A percentile compares a stretch with the other conserved stretches of the same genome.
Conservation (phyloP, 306 rosid species). For the Vigna mungo region DNA sequence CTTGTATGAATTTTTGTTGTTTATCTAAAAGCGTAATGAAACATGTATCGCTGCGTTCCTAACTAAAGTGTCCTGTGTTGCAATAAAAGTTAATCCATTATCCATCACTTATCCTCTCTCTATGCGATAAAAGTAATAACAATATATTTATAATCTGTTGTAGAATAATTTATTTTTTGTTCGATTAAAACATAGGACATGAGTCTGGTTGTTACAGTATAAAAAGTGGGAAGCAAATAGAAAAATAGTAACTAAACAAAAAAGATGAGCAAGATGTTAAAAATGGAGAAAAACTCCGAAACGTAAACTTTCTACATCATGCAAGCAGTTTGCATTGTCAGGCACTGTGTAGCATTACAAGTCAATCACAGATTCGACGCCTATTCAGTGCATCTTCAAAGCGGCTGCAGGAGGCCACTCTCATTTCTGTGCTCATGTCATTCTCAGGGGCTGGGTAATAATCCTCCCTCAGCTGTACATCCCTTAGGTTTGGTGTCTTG, state of each 20-base stretch:
- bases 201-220: slow-evolving; percentile 19
- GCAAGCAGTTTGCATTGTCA: background rate
- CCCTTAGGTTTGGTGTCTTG: slow-evolving; percentile 62
- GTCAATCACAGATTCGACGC: slow-evolving; percentile 66
- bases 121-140: background rate
- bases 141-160: background rate
- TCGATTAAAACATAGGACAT: background rate
- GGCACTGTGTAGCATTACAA: background rate
- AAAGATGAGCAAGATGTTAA: slow-evolving; percentile 11
- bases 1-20: slow-evolving; percentile 52
- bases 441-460: slow-evolving; percentile 90
- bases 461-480: slow-evolving; percentile 81
- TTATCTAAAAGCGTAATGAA: slow-evolving; percentile 30
- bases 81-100: slow-evolving; percentile 29
- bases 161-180: slow-evolving; percentile 17
- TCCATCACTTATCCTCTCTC: slow-evolving; percentile 2
- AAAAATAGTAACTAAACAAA: background rate
- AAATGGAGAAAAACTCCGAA: slow-evolving; percentile 5
- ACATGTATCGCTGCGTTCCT: slow-evolving; percentile 26
- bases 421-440: slow-evolving; percentile 94
- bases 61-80: slow-evolving; percentile 35
- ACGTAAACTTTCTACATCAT: slow-evolving; percentile 4
- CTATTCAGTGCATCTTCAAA: slow-evolving; percentile 85
- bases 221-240: slow-evolving; percentile 4
- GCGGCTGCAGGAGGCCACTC: slow-evolving; percentile 83